Percentiles rank a stretch among this genome's conserved stretches.
Conservation (phyloP, 257 asterid species). For the Nicotiana benthamiana region DNA sequence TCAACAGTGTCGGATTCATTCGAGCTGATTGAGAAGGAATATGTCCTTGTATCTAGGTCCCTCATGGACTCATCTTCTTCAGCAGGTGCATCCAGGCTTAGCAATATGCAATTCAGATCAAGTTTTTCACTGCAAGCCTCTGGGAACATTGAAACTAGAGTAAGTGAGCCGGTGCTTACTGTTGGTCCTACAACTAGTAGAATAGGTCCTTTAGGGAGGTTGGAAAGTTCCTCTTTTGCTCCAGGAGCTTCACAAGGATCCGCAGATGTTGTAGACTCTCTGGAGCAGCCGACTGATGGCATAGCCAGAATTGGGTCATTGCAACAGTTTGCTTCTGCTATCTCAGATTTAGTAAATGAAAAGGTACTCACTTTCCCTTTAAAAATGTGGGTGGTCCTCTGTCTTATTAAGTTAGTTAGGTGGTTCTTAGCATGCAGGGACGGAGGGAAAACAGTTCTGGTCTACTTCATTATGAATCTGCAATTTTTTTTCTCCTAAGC, state of each 20-base stretch:
- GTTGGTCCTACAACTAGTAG: slow-evolving; percentile 32
- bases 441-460: not conserved
- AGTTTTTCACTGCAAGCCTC: slow-evolving; percentile 40
- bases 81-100: slow-evolving; percentile 36
- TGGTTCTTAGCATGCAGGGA: too few species aligned
- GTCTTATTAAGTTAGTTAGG: not conserved
- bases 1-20: slow-evolving; percentile 52
- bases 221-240: slow-evolving; percentile 52
- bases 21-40: slow-evolving; percentile 74
- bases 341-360: slow-evolving; percentile 61
- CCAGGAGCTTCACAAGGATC: slow-evolving; percentile 64
- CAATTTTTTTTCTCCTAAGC: not conserved
- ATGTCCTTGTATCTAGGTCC: slow-evolving; percentile 69
- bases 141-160: slow-evolving; percentile 25
- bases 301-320: slow-evolving; percentile 61
- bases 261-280: slow-evolving; percentile 31
- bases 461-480: not conserved
- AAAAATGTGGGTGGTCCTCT: not conserved
- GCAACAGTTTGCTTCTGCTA: slow-evolving; percentile 53
- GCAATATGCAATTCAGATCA: slow-evolving; percentile 39
- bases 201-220: slow-evolving; percentile 31
- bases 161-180: slow-evolving; percentile 51
- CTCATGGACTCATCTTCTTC: slow-evolving; percentile 59
- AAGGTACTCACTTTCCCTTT: slow-evolving; percentile 34
- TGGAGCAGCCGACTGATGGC: slow-evolving; percentile 56